These are phyloP conservation scores for Backusella australiensis DNA, from an alignment of 192 early-diverging fungal genomes.

Conservation along the genomic window DNA sequence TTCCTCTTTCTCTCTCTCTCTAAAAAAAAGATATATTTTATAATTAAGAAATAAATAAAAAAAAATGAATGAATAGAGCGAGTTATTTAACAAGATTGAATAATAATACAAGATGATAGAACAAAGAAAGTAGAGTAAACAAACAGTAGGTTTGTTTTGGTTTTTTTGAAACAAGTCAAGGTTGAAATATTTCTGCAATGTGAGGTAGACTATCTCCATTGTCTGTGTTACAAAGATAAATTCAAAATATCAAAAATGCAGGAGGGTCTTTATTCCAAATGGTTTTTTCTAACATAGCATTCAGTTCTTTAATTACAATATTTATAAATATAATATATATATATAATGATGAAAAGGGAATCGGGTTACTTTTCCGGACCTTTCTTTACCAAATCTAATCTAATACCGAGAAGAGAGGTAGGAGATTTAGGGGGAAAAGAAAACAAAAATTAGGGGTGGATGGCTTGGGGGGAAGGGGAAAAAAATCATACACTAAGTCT, in stretches of 20 bases:
- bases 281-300: background rate
- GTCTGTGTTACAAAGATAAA: constrained; percentile 14
- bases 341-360: background rate
- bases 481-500: background rate
- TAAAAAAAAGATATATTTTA: background rate
- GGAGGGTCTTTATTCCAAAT: background rate
- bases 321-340: background rate
- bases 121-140: background rate
- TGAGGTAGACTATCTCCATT: background rate
- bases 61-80: background rate
- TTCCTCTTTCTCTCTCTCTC: too few species aligned
- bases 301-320: background rate
- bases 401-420: background rate
- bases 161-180: background rate
- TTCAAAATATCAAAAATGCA: constrained; percentile 4
- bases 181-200: background rate
- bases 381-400: background rate
- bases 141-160: background rate
- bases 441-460: too few species aligned
- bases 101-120: background rate
- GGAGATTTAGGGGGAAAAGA: background rate
- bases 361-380: background rate
- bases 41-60: background rate
- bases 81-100: background rate
- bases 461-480: background rate